Evolutionary conservation across 2,329 filamentous ascomycete genomes (phyloP).

Genomic region (Aspergillus sojae): DNA sequence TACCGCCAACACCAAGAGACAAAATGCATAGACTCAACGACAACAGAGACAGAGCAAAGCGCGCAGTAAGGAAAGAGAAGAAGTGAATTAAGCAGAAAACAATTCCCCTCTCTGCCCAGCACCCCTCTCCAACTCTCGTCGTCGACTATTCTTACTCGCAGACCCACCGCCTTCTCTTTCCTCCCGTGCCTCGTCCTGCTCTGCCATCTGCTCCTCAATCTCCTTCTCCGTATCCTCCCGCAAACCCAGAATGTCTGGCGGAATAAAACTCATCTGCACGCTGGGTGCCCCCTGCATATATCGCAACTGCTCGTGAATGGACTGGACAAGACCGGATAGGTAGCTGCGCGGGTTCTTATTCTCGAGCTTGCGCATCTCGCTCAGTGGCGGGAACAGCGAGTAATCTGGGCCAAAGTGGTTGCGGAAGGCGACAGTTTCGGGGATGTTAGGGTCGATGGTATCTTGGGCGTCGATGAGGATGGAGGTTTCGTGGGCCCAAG

Average conservation of each 20-base stretch:
- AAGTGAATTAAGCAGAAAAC: slow-evolving; percentile 30
- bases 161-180: slow-evolving; percentile 34
- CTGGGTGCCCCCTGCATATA: slow-evolving; percentile 85
- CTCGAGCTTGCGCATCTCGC: slow-evolving; percentile 66
- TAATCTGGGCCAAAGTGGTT: slow-evolving; percentile 88
- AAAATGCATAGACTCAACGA: neutral
- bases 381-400: slow-evolving; percentile 83
- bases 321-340: slow-evolving; percentile 72
- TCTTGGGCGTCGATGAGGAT: slow-evolving; percentile 78
- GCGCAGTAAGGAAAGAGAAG: slow-evolving; percentile 10
- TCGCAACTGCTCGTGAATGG: slow-evolving; percentile 80
- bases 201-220: slow-evolving; percentile 46
- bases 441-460: slow-evolving; percentile 72
- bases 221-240: slow-evolving; percentile 53
- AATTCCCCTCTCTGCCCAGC: slow-evolving; percentile 40
- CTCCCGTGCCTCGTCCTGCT: slow-evolving; percentile 42
- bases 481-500: slow-evolving; percentile 95
- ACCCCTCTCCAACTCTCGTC: slow-evolving; percentile 39
- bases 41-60: neutral
- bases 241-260: slow-evolving; percentile 69
- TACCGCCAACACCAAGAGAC: neutral
- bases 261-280: slow-evolving; percentile 80
- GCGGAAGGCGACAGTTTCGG: slow-evolving; percentile 79
- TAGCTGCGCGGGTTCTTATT: slow-evolving; percentile 81
- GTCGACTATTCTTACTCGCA: slow-evolving; percentile 23